phyloP scores from a whole-genome alignment of 1,284 basidiomycete species.

The Leccinum fallax region DNA sequence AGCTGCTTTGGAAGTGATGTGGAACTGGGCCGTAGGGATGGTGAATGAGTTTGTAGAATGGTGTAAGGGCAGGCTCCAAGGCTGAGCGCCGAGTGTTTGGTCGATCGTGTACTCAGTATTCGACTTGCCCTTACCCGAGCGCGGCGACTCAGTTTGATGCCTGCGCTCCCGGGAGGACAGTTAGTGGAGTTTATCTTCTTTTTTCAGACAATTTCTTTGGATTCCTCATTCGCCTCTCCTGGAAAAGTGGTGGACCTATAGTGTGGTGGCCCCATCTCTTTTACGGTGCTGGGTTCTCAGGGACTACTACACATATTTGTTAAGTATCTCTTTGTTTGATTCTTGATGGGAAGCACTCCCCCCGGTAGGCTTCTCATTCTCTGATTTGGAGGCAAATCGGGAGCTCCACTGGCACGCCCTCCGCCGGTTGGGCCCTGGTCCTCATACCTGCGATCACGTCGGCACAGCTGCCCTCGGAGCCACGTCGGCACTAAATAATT shows the following conservation, averaged over 20 bases:
- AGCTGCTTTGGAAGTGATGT: conserved; percentile 60
- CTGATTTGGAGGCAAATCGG: background rate
- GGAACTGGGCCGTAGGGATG: conserved; percentile 48
- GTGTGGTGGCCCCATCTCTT: background rate
- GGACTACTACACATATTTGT: background rate
- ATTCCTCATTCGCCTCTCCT: background rate
- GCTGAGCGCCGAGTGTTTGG: conserved; percentile 7
- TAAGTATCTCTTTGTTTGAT: background rate
- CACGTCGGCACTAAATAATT: background rate
- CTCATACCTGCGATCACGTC: background rate
- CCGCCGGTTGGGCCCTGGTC: background rate
- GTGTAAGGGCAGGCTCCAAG: conserved; percentile 27
- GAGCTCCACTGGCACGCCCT: background rate
- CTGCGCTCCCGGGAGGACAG: background rate
- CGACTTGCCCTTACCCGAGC: background rate
- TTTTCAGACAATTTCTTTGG: background rate
- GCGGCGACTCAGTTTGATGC: no score
- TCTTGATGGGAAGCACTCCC: background rate
- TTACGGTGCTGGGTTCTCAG: background rate
- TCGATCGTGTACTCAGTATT: background rate
- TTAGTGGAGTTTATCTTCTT: background rate
- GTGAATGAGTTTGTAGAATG: conserved; percentile 21
- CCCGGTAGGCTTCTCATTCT: background rate
- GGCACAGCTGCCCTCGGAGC: background rate
- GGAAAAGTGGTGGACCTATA: background rate